A percentile compares a stretch with the other conserved stretches of the same genome.
Conservation (phyloP, 2,329 filamentous ascomycete species). For the Claviceps pusilla region DNA sequence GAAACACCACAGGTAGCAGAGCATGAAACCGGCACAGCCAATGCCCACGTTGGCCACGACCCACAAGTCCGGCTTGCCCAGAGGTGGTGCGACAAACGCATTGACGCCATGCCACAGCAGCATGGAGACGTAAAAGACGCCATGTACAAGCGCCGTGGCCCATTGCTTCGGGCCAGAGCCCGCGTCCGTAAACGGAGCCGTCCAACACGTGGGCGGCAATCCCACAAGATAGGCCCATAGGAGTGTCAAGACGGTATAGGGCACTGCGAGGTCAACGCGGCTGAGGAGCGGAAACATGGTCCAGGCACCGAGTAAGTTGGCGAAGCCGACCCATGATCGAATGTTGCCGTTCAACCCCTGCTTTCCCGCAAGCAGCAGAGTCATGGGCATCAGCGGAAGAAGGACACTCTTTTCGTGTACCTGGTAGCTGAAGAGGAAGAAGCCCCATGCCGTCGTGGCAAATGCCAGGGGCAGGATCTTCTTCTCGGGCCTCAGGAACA, state of each 20-base stretch:
- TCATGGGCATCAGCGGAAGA: conserved; percentile 86
- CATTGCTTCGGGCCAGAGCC: conserved; percentile 23
- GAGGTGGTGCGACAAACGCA: conserved; percentile 50
- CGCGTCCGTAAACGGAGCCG: conserved; percentile 47
- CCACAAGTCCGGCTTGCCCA: conserved; percentile 82
- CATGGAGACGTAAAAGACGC: conserved; percentile 64
- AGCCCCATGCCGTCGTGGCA: conserved; percentile 80
- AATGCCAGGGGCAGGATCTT: conserved; percentile 66
- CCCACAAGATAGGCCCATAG: conserved; percentile 88
- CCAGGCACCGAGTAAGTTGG: conserved; percentile 78
- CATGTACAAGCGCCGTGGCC: conserved; percentile 54
- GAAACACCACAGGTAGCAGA: conserved; percentile 87
- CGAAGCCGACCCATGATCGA: conserved; percentile 89
- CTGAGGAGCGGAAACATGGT: conserved; percentile 86
- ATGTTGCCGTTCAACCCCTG: conserved; percentile 62
- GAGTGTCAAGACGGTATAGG: conserved; percentile 70
- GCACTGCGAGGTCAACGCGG: conserved; percentile 68
- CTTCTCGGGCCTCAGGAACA: conserved; percentile 66
- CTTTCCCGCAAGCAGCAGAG: conserved; percentile 63
- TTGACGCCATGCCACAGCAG: conserved; percentile 68
- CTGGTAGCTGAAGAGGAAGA: conserved; percentile 95
- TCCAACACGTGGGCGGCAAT: conserved; percentile 61
- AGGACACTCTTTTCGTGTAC: conserved; percentile 97
- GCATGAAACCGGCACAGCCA: conserved; percentile 67
- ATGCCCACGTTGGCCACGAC: conserved; percentile 79